Conservation (phyloP, 163 green algal species). For the Smithsoniella earleae region DNA sequence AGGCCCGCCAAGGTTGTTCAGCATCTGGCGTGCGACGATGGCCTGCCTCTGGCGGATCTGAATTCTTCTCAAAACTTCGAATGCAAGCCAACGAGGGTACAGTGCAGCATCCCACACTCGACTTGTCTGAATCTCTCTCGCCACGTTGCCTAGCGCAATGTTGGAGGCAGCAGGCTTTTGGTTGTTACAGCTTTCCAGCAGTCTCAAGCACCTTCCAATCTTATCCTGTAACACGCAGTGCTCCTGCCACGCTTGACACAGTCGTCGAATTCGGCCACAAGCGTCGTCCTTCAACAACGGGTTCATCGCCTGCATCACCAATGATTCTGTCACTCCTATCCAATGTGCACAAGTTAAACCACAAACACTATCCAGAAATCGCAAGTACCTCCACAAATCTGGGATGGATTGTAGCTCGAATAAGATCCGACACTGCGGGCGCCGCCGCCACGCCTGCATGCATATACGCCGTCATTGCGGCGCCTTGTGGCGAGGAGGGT, state of each 20-base stretch:
- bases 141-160: background rate
- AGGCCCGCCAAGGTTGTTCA: conserved; percentile 30
- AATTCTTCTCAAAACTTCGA: conserved; percentile 51
- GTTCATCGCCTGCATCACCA: conserved; percentile 24
- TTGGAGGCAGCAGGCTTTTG: background rate
- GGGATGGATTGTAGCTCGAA: too few species aligned
- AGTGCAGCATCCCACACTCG: background rate
- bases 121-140: background rate
- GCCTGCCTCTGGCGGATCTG: conserved; percentile 51
- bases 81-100: conserved; percentile 50
- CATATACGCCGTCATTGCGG: too few species aligned
- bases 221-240: conserved; percentile 16
- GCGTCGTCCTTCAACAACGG: background rate
- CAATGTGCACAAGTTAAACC: too few species aligned
- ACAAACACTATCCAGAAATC: too few species aligned
- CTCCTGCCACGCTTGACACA: conserved; percentile 9
- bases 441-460: too few species aligned
- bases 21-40: conserved; percentile 39
- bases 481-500: too few species aligned
- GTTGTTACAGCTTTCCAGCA: too few species aligned
- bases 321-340: too few species aligned
- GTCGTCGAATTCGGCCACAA: background rate
- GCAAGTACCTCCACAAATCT: too few species aligned
- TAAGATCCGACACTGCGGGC: too few species aligned
- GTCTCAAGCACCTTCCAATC: background rate